Evolutionary conservation across 2,329 filamentous ascomycete species (phyloP), one percentile per base, ranked within the genome.

Genomic region (Clathrospora elynae): DNA sequence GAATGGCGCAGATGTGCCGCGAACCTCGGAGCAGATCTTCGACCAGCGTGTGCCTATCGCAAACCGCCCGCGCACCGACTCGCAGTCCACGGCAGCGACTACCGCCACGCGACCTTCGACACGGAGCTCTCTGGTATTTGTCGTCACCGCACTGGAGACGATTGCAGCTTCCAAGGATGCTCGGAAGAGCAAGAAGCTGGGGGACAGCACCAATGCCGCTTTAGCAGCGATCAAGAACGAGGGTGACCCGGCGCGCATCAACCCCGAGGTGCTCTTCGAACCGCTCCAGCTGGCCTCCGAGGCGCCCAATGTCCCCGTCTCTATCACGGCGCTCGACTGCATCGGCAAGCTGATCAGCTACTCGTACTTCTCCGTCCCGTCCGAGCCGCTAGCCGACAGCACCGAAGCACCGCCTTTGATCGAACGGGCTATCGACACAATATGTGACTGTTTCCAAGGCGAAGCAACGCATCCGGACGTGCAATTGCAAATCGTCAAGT

Each of bases 331-430:
- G 5, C 83, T 99, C 64, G 93, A 99, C 73, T 97, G 92, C 73
- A 96, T 99, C 62, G 93, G 95, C 62, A 99, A 99, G 76, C 84
- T 99, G 51, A 97, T 97, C 68, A 96, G 92, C 62, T 99, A 96
- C 71, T 96, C 93, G 12, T 97, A 97, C 77, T 97, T 99, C 71
- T 92, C 92, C 34, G 82, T 89, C 35, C 81, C 85, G 23, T 64
- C 71, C 24, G 72, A 75, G 52, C 71, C 58, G 41, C 70, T 66
- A 16, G 57, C 66, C 53, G 61, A 67, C 41, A 55, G 52, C 44
- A 47, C 52, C 42, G 64, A 70, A 25, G 57, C 76, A 26, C 78
- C 87, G 3, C 91, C 92, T 11, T 78, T 99, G 55, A 99, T 99
- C 66, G 95, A 99, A 73, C 83, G 92, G 54, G 93, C 95, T 46